Base-by-base conservation (phyloP, 495 filamentous ascomycete species). In the Trichoderma virens region DNA sequence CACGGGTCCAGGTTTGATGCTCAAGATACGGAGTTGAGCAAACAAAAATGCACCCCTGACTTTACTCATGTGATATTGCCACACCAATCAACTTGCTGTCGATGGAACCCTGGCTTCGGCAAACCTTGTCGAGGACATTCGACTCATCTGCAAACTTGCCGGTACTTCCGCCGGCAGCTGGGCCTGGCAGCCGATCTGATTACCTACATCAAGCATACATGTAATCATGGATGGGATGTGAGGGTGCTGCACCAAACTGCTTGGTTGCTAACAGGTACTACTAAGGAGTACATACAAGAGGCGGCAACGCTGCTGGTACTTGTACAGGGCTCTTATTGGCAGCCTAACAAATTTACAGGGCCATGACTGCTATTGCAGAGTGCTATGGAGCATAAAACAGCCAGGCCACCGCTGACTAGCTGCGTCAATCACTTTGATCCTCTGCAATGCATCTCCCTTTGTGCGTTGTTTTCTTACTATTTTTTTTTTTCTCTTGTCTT, bases 151-250 rank as follows among this genome's bases (percentile, higher is more conserved):
- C n/a, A 18, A 7, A 18, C 8, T 47, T 20, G 43, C 51, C 51
- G 51, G 51, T 27, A 56, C 51, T 56, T 56, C 51, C 51, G 25
- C 51, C 51, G 51, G 51, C 51, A 56, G 41, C 25, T 27, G 23
- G 43, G 16, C 11, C 27, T 30, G 9, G 51, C 3, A 11, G 51
- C 51, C 51, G 25, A 56, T 56, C 51, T 27, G 23, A 56, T 56
- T n/a, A 20, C 32, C 5, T 35, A 11, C 32, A 35, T 35, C 32
- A 35, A 35, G 32, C n/a, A 11, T 35, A 11, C 32, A 35, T 35
- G 11, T 35, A 35, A 35, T 35, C 32, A 35, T 35, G 32, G 32
- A 4, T 35, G 32, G n/a, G n/a, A n/a, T n/a, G n/a, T n/a, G n/a
- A n/a, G n/a, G n/a, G n/a, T n/a, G n/a, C n/a, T n/a, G n/a, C n/a